Evolutionary conservation across 1,284 basidiomycete genomes (phyloP), one percentile per base, ranked within the genome.

Genomic region (Naganishia albida): DNA sequence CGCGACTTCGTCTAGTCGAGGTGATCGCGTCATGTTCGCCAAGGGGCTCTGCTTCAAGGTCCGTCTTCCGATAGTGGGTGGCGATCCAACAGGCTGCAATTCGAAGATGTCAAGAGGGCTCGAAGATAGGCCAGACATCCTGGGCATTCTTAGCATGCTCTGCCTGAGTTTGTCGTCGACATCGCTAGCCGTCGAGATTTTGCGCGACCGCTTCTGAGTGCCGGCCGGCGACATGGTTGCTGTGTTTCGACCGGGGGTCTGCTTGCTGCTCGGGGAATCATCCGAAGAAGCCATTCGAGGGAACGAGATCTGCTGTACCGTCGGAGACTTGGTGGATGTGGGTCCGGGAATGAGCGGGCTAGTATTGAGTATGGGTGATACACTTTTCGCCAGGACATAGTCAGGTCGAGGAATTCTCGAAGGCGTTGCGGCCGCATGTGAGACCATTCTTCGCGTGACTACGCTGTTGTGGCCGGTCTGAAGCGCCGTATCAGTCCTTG

Each of bases 381-480:
- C 10, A 34, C 34, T 2, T 20, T 20, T 20, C n/a, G n/a, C n/a
- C n/a, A 48, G n/a, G 20, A 7, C 20, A 13, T 20, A 40, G 18
- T 56, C 42, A 12, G 42, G 42, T 15, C 40, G 54, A 30, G 54
- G 54, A 7, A 56, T 56, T 23, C 42, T 56, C 6, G 46, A 48
- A 13, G 46, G 46, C 16, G 46, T 48, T 48, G 46, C 15, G 7
- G 34, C 34, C 6, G 34, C 34, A 34, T 6, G 34, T 10, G 34
- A 34, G 34, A 34, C 34, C 10, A 34, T 34, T 10, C 34, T 34
- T 10, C 34, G 34, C 6, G 34, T 10, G 10, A 34, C 34, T 6
- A 34, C 10, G 34, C 34, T 34, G 34, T 34, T 10, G 34, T 6
- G 6, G 10, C 34, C 34, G 34, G 10, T 34, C 10, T 34, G 34